A percentile compares a stretch with the other conserved stretches of the same genome.
Conservation (phyloP, 352 stramenopile species). For the Pythium aquatile region DNA sequence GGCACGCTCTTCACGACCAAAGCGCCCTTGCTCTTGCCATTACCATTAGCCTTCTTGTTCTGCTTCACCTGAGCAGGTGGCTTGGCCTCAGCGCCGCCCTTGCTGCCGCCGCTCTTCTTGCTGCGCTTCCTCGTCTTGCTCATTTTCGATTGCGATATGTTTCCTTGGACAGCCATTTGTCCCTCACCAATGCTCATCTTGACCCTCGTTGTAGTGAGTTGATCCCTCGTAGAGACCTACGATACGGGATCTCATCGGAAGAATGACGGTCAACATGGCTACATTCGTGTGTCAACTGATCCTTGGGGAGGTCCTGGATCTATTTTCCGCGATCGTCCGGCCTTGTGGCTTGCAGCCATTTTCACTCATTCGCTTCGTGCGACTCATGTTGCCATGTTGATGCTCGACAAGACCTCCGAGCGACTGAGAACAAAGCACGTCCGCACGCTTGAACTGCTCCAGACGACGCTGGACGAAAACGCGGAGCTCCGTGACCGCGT, state of each 20-base stretch:
- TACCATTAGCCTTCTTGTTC: slow-evolving; percentile 22
- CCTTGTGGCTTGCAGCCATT: neutral
- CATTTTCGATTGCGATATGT: slow-evolving; percentile 7
- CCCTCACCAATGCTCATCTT: neutral
- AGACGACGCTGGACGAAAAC: slow-evolving; percentile 81
- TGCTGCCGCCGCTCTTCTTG: slow-evolving; percentile 21
- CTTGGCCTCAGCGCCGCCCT: slow-evolving; percentile 10
- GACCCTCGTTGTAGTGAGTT: neutral
- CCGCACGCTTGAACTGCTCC: slow-evolving; percentile 70
- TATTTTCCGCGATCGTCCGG: neutral
- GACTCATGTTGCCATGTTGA: slow-evolving; percentile 27
- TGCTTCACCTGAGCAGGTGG: slow-evolving; percentile 20
- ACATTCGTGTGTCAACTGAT: slow-evolving; percentile 17
- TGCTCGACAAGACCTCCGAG: slow-evolving; percentile 63
- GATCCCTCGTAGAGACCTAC: neutral
- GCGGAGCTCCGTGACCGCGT: slow-evolving; percentile 55
- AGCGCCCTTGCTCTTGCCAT: slow-evolving; percentile 22
- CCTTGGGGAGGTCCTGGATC: neutral
- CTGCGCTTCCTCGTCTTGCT: slow-evolving; percentile 30
- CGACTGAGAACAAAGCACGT: slow-evolving; percentile 79
- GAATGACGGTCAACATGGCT: slow-evolving; percentile 24
- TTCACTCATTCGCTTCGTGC: neutral
- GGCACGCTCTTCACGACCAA: slow-evolving; percentile 18
- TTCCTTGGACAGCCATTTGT: slow-evolving; percentile 17
- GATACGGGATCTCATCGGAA: neutral